Evolutionary conservation across 1,139 yeast genomes (phyloP), one percentile per base, ranked within the genome.

Genomic region (Meyerozyma elateridarum): DNA sequence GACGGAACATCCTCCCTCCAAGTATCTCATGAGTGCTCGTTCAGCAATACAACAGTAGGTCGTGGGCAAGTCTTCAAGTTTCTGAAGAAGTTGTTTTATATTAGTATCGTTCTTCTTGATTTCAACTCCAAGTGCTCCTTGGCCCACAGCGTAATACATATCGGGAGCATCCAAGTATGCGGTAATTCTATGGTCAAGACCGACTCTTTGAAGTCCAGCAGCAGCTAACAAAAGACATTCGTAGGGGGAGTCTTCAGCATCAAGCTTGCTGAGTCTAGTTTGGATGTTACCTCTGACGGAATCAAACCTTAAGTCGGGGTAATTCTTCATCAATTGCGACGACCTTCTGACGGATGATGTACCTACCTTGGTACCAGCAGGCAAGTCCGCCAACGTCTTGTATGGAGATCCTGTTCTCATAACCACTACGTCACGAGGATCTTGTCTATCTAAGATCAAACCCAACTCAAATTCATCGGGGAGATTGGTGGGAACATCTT

Each of bases 1-100:
- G 7, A 91, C 96, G 1, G 96, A 85, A 61, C 98, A 91, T 11
- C 98, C 98, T 39, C 98, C 98, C 62, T 91, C 97, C 39, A 91
- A 69, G 22, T 84, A 72, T 55, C 94, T 73, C 87, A 91, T 77
- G 38, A 91, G 64, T 9, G 93, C 68, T 48, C 98, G 73, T 61
- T 91, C 98, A 4, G 96, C 95, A n/a, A 79, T 58, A 57, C 98
- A 89, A 48, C 93, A 71, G 42, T 79, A 63, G 2, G 89, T 74
- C 2, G 94, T 73, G 8, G 77, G 72, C 32, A 65, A 59, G 53
- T 88, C 82, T 48, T 80, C 82, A 40, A 91, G 76, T 33, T 72
- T 65, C 15, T 66, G 56, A 43, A 94, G 71, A 20, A 89, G 66
- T 33, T 71, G 59, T 46, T 66, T 64, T 53, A 83, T 72, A 33